phyloP scores from a whole-genome alignment of 495 filamentous ascomycete genomes.

The Penicillium pancosmium region DNA sequence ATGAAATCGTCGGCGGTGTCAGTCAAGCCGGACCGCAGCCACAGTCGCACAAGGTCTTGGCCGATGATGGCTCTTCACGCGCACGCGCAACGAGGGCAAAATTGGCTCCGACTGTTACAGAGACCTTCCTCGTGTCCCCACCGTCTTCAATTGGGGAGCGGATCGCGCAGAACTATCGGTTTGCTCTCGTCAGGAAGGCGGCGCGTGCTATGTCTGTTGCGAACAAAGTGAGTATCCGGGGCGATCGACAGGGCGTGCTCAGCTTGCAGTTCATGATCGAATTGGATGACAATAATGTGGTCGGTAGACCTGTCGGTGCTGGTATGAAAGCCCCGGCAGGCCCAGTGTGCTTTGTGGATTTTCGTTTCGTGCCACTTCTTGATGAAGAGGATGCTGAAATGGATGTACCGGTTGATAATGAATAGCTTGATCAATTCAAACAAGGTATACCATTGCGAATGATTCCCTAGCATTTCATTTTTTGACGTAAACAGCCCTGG shows the following conservation, averaged over 20 bases:
- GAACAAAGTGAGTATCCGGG: conserved; percentile 86
- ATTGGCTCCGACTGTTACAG: conserved; percentile 47
- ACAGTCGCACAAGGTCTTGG: conserved; percentile 31
- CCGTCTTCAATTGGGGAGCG: conserved; percentile 43
- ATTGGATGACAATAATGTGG: conserved; percentile 47
- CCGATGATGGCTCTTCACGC: conserved; percentile 42
- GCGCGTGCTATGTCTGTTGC: conserved; percentile 86
- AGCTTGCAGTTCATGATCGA: conserved; percentile 98
- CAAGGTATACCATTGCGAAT: neutral
- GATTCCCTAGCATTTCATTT: neutral
- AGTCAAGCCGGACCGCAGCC: conserved; percentile 17
- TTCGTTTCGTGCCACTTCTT: conserved; percentile 72
- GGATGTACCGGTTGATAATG: conserved; percentile 20
- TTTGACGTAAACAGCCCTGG: too few species aligned
- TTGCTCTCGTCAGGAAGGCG: conserved; percentile 80
- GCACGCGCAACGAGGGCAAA: conserved; percentile 50
- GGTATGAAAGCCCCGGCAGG: conserved; percentile 22
- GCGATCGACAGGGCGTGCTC: conserved; percentile 84
- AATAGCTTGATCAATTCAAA: conserved; percentile 9
- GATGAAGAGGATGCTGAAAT: conserved; percentile 61
- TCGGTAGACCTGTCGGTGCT: conserved; percentile 28
- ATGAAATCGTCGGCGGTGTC: conserved; percentile 16
- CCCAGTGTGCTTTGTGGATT: conserved; percentile 73
- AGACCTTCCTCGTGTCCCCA: conserved; percentile 53
- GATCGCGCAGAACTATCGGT: conserved; percentile 66